Conservation (phyloP, 805 yeast genomes). For the Isabelozyma gotoi region DNA sequence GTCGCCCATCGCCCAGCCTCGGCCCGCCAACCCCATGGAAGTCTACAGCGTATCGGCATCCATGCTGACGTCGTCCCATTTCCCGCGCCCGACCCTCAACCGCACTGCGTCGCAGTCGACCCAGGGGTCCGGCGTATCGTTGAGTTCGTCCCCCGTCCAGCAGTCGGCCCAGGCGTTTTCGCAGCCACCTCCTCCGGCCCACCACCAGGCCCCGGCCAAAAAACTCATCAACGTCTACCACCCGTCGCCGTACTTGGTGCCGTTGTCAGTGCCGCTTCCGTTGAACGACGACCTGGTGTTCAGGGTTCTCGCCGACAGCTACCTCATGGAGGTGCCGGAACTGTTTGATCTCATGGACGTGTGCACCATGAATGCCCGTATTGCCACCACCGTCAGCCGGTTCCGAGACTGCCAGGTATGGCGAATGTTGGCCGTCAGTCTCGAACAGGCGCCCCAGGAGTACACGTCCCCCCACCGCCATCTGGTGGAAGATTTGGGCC, state of each 20-base stretch:
- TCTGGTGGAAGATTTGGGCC: slow-evolving; percentile 5
- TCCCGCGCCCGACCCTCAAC: slow-evolving; percentile 27
- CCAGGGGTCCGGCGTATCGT: slow-evolving; percentile 26
- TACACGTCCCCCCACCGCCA: neutral
- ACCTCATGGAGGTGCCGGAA: slow-evolving; percentile 45
- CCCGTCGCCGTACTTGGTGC: slow-evolving; percentile 38
- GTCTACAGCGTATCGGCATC: neutral
- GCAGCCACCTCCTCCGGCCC: slow-evolving; percentile 5
- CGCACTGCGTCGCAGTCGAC: slow-evolving; percentile 37
- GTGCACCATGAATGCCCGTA: slow-evolving; percentile 56
- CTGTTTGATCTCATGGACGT: slow-evolving; percentile 52
- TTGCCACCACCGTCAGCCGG: slow-evolving; percentile 51
- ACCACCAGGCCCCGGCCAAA: slow-evolving; percentile 3
- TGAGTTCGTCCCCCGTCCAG: slow-evolving; percentile 13
- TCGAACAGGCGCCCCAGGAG: slow-evolving; percentile 27
- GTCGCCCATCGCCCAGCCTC: slow-evolving; percentile 16
- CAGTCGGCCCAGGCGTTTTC: slow-evolving; percentile 1
- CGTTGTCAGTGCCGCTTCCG: slow-evolving; percentile 43
- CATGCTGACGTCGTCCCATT: neutral
- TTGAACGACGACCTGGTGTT: slow-evolving; percentile 44
- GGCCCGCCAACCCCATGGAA: slow-evolving; percentile 1
- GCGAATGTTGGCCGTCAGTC: slow-evolving; percentile 53
- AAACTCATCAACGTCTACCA: slow-evolving; percentile 12
- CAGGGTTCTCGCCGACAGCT: slow-evolving; percentile 49
- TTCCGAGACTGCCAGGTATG: slow-evolving; percentile 63